Evolutionary conservation across 1,284 basidiomycete genomes (phyloP).

Genomic region (Boletus hoseneyae): DNA sequence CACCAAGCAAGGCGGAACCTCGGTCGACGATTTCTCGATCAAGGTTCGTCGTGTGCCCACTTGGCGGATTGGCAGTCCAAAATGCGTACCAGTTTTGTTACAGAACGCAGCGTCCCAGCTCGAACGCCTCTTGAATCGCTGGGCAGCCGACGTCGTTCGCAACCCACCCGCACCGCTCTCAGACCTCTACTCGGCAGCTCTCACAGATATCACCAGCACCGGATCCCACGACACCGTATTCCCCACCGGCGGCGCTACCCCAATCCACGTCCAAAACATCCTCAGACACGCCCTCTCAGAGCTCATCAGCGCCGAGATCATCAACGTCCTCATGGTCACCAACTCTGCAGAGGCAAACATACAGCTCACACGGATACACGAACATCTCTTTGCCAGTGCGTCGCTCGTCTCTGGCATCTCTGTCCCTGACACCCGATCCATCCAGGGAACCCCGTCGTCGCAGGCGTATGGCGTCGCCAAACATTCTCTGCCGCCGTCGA

Average conservation of each 20-base stretch:
- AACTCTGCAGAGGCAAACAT: conserved; percentile 77
- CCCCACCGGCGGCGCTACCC: conserved; percentile 39
- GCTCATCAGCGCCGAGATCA: conserved; percentile 70
- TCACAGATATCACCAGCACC: conserved; percentile 54
- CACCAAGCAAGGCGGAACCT: conserved; percentile 48
- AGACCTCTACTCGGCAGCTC: conserved; percentile 53
- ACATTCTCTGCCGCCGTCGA: conserved; percentile 82
- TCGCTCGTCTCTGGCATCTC: conserved; percentile 3
- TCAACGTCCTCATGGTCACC: conserved; percentile 76
- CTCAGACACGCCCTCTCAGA: conserved; percentile 75
- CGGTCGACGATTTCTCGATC: conserved; percentile 81
- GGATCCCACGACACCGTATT: conserved; percentile 32
- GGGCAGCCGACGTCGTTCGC: conserved; percentile 72
- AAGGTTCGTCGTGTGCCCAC: conserved; percentile 44
- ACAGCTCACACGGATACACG: conserved; percentile 78
- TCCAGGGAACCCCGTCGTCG: conserved; percentile 74
- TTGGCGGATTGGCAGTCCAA: too few species aligned
- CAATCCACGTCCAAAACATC: conserved; percentile 72
- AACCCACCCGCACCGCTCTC: conserved; percentile 52
- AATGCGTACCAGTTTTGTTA: not conserved
- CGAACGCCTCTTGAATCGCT: conserved; percentile 76
- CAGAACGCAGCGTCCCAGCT: conserved; percentile 71
- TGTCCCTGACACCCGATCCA: not conserved
- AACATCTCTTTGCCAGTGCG: conserved; percentile 77
- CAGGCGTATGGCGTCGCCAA: conserved; percentile 79